phyloP scores from a whole-genome alignment of 75 land plant species.

The Isoetes taiwanensis region DNA sequence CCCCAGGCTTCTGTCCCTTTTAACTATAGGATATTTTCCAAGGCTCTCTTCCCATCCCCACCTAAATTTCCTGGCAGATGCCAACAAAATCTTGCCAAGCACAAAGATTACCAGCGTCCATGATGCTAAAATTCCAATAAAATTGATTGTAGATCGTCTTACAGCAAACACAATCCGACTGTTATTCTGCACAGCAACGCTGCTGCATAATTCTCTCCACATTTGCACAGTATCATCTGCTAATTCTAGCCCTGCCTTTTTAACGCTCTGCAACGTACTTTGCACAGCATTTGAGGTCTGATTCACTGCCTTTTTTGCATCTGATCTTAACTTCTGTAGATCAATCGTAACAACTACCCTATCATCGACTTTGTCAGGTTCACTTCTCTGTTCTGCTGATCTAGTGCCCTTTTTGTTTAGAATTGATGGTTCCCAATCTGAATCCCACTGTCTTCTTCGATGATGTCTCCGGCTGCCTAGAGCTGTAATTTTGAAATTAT shows the following conservation, averaged over 20 bases:
- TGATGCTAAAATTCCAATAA: conserved; percentile 23
- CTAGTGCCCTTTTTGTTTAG: neutral
- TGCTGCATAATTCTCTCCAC: conserved; percentile 16
- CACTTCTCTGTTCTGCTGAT: neutral
- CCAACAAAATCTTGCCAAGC: conserved; percentile 7
- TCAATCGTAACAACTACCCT: neutral
- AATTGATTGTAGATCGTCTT: conserved; percentile 42
- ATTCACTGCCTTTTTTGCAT: neutral
- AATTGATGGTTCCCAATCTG: neutral
- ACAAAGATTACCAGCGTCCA: conserved; percentile 21
- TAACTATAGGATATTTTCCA: conserved; percentile 6
- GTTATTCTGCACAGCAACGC: conserved; percentile 18
- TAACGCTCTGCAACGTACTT: neutral
- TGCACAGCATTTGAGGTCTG: neutral
- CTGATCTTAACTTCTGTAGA: neutral
- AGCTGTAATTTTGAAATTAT: too few species aligned
- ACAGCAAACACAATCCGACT: conserved; percentile 36
- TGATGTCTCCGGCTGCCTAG: neutral
- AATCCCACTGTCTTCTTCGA: neutral
- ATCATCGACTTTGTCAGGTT: neutral
- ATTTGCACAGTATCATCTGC: conserved; percentile 8
- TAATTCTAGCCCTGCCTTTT: conserved; percentile 7
- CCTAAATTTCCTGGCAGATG: conserved; percentile 14
- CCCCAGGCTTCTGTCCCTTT: conserved; percentile 81
- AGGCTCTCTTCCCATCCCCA: conserved; percentile 16